Conservation (phyloP, 208 protist genomes). For the Leishmania lainsoni region DNA sequence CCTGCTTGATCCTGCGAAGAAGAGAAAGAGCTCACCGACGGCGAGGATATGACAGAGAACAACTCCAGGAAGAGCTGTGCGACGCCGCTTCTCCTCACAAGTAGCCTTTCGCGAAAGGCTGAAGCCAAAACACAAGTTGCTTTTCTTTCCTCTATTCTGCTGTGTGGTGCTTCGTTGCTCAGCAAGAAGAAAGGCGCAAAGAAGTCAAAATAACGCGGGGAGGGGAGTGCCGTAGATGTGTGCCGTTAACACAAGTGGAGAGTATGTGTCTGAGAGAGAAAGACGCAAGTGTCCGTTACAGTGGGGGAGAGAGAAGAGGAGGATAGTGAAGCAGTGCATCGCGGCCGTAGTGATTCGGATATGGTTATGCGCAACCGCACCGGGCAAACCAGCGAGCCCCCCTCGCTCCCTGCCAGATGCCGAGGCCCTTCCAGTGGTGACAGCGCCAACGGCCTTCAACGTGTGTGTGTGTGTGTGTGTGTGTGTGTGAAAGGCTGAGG, state of each 20-base stretch:
- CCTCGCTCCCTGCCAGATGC: background rate
- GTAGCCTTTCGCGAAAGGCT: background rate
- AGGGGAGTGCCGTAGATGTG: background rate
- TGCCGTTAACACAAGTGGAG: background rate
- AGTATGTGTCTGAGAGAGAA: background rate
- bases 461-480: too few species aligned
- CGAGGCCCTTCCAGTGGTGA: background rate
- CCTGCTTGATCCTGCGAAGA: background rate
- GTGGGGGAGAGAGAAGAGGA: background rate
- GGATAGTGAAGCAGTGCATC: background rate
- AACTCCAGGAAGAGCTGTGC: background rate
- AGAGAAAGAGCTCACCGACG: background rate
- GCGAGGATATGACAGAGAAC: background rate
- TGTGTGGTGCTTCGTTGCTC: background rate
- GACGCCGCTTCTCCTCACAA: background rate
- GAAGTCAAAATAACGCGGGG: background rate
- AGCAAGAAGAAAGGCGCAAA: background rate
- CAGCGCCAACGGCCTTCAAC: background rate
- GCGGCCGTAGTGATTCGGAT: background rate
- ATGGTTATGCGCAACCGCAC: background rate
- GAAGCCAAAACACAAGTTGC: background rate
- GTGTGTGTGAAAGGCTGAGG: background rate
- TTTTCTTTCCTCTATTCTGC: background rate
- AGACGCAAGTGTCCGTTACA: background rate
- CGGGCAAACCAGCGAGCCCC: background rate